Evolutionary conservation across 78 protist species (phyloP), one percentile per base, ranked within the genome.

Genomic region (Diacronema lutheri): DNA sequence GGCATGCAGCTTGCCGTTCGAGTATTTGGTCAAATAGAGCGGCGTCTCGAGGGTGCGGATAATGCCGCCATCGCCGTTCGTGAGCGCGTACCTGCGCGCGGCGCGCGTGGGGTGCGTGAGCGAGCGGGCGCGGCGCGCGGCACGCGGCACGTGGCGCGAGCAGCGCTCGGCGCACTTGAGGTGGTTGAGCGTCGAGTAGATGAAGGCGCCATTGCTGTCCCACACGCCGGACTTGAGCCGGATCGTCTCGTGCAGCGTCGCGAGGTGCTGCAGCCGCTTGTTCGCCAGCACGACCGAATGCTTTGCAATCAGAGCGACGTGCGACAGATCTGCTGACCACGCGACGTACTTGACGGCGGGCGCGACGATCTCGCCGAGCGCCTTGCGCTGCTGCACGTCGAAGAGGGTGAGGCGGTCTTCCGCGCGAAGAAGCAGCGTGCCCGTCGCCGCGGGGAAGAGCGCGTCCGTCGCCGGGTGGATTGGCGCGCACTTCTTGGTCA

Each of bases 131-230:
- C n/a, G n/a, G n/a, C n/a, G n/a, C n/a, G n/a, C n/a, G n/a, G n/a
- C n/a, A n/a, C n/a, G n/a, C n/a, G n/a, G n/a, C n/a, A n/a, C n/a
- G n/a, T n/a, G n/a, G n/a, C n/a, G n/a, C n/a, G n/a, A n/a, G n/a
- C n/a, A n/a, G n/a, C n/a, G n/a, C n/a, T n/a, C n/a, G n/a, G n/a
- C n/a, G 96, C n/a, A n/a, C 88, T 98, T 98, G 86, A 98, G 78
- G 91, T 98, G 99, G 83, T 90, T 97, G 60, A 89, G 85, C 25
- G 99, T 98, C 35, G 96, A 87, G 94, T 97, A 98, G 60, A 98
- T 69, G 33, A 97, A 94, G 9, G 92, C 92, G 66, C 92, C 94
- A 41, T 73, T 38, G 29, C 95, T 97, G 62, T 96, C 97, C 97
- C 98, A 97, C 31, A 84, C 96, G 60, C 96, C 99, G 62, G 87